A percentile compares a stretch with the other conserved stretches of the same genome.
These are phyloP conservation scores for Candida chilensis DNA, from an alignment of 805 yeast genomes.

Conservation along the genomic window DNA sequence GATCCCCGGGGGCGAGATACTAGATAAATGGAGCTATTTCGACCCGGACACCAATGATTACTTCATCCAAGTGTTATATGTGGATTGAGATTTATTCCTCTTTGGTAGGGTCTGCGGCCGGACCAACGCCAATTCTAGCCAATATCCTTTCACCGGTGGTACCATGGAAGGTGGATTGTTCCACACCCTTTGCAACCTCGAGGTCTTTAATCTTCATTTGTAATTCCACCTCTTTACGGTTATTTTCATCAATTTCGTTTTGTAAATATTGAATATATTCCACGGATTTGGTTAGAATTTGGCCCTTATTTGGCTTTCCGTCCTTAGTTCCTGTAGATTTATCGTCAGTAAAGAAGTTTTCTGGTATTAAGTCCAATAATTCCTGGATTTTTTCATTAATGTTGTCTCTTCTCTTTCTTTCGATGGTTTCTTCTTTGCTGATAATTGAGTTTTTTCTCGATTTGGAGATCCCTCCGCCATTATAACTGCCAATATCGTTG, in stretches of 20 bases:
- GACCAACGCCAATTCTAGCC: constrained; percentile 78
- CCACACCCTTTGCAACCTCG: constrained; percentile 30
- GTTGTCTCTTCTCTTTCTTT: constrained; percentile 31
- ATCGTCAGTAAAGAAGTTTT: constrained; percentile 21
- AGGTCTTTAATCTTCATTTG: constrained; percentile 49
- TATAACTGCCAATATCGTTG: too few relatives aligned
- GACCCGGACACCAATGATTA: constrained; percentile 62
- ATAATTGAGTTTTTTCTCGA: constrained; percentile 22
- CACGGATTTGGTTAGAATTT: constrained; percentile 65
- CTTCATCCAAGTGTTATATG: constrained; percentile 67
- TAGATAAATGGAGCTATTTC: constrained; percentile 66
- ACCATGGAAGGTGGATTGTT: constrained; percentile 33
- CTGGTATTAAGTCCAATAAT: constrained; percentile 24
- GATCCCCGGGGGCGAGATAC: constrained; percentile 53
- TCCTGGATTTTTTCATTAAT: constrained; percentile 36
- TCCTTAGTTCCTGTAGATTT: constrained; percentile 66
- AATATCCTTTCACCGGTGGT: constrained; percentile 77
- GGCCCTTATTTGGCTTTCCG: constrained; percentile 82
- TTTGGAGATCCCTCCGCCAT: constrained; percentile 21
- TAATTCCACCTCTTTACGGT: constrained; percentile 71
- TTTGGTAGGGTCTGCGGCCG: constrained; percentile 44
- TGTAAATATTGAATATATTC: constrained; percentile 64
- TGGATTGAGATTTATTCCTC: too few relatives aligned
- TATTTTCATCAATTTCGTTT: constrained; percentile 66
- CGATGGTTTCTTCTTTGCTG: constrained; percentile 12